phyloP scores from a whole-genome alignment of 2,329 filamentous ascomycete genomes.

The Penicillium sp. region DNA sequence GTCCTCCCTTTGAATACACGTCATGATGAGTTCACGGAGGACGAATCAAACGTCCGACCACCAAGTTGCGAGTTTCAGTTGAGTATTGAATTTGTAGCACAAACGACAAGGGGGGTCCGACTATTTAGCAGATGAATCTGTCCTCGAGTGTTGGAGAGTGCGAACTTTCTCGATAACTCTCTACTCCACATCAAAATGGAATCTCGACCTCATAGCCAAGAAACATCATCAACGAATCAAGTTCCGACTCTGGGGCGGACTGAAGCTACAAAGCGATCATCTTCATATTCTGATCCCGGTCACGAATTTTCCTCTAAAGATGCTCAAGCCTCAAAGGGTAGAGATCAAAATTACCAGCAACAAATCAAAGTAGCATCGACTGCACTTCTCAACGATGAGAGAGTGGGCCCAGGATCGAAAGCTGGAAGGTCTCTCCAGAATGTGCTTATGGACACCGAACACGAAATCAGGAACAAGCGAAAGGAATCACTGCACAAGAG shows the following conservation, averaged over 20 bases:
- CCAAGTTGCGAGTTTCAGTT: neutral
- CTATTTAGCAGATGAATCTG: too few species aligned
- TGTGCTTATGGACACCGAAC: conserved; percentile 10
- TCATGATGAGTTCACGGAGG: neutral
- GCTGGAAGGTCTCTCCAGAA: conserved; percentile 7
- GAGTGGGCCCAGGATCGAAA: conserved; percentile 6
- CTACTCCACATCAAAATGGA: too few species aligned
- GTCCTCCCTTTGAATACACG: neutral
- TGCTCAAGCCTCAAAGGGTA: neutral
- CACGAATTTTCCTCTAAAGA: neutral
- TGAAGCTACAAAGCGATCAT: neutral
- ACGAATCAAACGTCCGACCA: neutral
- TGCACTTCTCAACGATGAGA: neutral
- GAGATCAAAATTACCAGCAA: neutral
- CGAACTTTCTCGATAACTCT: too few species aligned
- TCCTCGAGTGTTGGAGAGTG: too few species aligned
- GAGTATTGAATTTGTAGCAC: neutral
- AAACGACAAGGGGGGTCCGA: neutral
- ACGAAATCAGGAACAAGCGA: neutral
- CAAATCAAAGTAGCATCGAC: neutral
- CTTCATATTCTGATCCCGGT: neutral
- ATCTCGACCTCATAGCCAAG: neutral
- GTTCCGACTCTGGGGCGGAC: neutral
- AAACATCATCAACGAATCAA: neutral
- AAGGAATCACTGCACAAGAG: neutral